Base-by-base conservation (phyloP, 805 yeast genomes). In the Candida nemodendra region DNA sequence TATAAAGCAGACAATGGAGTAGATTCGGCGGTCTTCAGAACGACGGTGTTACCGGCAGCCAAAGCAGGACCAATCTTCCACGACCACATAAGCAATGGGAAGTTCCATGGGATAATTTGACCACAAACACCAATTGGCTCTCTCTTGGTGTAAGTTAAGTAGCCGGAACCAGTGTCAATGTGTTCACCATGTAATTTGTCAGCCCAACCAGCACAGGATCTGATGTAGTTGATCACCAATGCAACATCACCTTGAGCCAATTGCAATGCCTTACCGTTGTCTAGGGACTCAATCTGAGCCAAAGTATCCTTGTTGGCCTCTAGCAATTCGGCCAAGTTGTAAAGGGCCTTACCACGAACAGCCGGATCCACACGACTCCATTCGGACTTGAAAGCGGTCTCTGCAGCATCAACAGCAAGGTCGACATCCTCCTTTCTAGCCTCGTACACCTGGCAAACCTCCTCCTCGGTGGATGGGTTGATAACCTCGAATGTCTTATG, bases 71-170 rank as follows among this genome's bases (percentile, higher is more conserved):
- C 87, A 42, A 84, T 68, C 60, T 84, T 84, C 91, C 91, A 84
- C 29, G 84, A 64, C 61, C 80, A 72, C 85, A 84, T 83, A 69
- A 84, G 72, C 47, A 84, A 64, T 53, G 91, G 91, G 76, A 84
- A 84, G 62, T 84, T 84, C 90, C 90, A 84, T 59, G 91, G 90
- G 46, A 84, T 83, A 47, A 84, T 82, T 62, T 81, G 88, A 49
- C 90, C 91, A 68, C 88, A 82, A 27, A 83, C 84, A 61, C 90
- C 91, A 48, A 83, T 62, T 51, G 91, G 90, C 62, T 82, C 89
- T 61, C 78, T 78, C 57, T 75, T 71, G 39, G 85, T 78, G 68
- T 72, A 83, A 51, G 73, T 76, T 54, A 80, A 73, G 61, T 83
- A 82, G 26, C 76, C 64, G 34, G 68, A 65, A 46, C 85, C 87